Evolutionary conservation across 1,139 yeast species (phyloP), one percentile per base, ranked within the genome.

Genomic region (Yamadazyma dendronema): DNA sequence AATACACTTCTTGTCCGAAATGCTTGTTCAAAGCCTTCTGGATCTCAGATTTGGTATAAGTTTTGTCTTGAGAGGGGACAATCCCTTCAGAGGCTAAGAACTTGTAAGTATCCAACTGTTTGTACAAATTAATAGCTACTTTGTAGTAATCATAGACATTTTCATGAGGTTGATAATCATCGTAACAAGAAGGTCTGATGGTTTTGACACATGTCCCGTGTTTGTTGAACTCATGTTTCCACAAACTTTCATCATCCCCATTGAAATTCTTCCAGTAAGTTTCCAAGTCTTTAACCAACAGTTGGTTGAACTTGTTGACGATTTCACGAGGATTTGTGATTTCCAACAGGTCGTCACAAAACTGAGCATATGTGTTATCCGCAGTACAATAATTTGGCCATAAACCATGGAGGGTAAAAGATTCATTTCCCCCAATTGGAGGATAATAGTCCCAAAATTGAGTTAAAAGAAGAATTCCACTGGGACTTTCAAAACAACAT

Each of bases 371-470:
- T 1, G 65, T 47, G 30, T 40, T 40, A 30, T 40, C 39, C 4
- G 74, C 74, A 43, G 67, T 71, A 47, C 76, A 70, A 38, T 60
- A 61, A 42, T 70, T 74, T 3, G 75, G 74, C 76, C 76, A 70
- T 36, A 70, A 59, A 3, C 76, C 76, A 44, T 70, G 75, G 25
- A 87, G 64, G 0, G 97, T 92, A 62, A 88, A 92, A 43, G 79
- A 67, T 47, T 88, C 83, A 1, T 85, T 82, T 1, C 87, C 84
- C 2, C 96, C 96, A 42, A 83, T 72, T 2, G 94, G 81, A 0
- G 97, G 97, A 42, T 68, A 67, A 54, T 85, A 87, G 59, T 89
- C 96, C 97, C 97, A 92, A 61, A 90, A 89, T 57, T 92, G 97
- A 0, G 97, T 87, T 52, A 82, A 86, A 34, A 90, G 61, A 29